These are phyloP conservation scores for Setomelanomma holmii DNA, from an alignment of 2,329 filamentous ascomycete species.

Conservation along the genomic window DNA sequence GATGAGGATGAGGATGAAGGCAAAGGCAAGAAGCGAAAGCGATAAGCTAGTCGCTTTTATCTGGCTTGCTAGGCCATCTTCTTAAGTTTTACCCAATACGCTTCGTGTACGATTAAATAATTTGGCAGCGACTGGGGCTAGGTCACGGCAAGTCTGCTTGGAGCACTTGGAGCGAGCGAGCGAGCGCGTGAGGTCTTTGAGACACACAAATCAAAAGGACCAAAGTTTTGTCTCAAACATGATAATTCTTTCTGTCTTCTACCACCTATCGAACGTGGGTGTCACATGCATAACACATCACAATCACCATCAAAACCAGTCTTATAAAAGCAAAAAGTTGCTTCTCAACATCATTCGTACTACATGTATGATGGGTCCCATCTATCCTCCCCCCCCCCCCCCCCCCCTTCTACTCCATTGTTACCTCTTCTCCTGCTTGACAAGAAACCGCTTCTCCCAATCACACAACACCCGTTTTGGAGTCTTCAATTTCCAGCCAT, in stretches of 20 bases:
- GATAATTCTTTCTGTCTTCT: background rate
- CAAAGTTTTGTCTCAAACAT: background rate
- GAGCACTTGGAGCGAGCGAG: background rate
- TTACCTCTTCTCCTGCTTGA: too few relatives aligned
- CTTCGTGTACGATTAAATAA: background rate
- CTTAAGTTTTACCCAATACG: background rate
- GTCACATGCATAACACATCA: too few relatives aligned
- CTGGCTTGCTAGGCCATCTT: background rate
- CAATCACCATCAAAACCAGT: too few relatives aligned
- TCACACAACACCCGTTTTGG: background rate
- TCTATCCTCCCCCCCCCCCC: too few relatives aligned
- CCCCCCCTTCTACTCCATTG: too few relatives aligned
- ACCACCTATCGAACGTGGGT: too few relatives aligned
- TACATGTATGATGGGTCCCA: too few relatives aligned
- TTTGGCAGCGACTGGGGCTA: background rate
- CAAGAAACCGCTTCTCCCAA: background rate
- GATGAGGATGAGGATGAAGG: conserved; percentile 62
- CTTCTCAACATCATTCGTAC: too few relatives aligned
- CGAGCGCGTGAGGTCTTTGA: background rate
- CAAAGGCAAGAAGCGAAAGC: conserved; percentile 74
- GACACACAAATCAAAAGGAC: background rate
- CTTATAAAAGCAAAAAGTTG: too few relatives aligned
- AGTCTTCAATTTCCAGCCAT: background rate
- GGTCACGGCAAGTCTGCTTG: background rate
- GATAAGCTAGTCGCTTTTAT: conserved; percentile 13